phyloP scores from a whole-genome alignment of 1,284 basidiomycete species.

The Fomitopsis betulina region DNA sequence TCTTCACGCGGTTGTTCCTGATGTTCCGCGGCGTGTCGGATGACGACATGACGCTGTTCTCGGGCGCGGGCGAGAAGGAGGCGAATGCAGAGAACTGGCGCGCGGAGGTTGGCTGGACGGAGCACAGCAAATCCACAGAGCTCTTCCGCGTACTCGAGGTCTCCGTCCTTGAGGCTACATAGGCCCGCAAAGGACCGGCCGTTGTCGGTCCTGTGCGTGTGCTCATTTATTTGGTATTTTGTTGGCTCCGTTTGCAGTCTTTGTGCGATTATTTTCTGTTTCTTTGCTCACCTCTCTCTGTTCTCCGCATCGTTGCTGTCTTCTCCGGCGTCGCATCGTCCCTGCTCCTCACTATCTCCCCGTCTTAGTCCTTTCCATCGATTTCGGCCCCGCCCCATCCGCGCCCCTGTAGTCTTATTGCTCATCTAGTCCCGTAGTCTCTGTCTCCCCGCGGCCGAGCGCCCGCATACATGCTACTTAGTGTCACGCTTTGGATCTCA shows the following conservation, averaged over 20 bases:
- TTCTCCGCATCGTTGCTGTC: background rate
- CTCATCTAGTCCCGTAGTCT: slow-evolving; percentile 20
- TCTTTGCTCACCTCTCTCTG: background rate
- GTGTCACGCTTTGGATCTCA: background rate
- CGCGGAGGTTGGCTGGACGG: slow-evolving; percentile 70
- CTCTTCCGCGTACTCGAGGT: slow-evolving; percentile 76
- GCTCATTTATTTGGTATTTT: slow-evolving; percentile 1
- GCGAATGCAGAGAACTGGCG: slow-evolving; percentile 75
- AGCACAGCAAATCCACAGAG: slow-evolving; percentile 65
- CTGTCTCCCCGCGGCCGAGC: slow-evolving; percentile 1
- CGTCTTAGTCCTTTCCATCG: background rate
- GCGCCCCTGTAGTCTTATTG: slow-evolving; percentile 21
- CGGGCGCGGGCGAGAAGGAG: slow-evolving; percentile 79
- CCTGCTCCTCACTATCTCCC: background rate
- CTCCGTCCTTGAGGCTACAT: slow-evolving; percentile 62
- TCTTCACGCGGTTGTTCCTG: slow-evolving; percentile 80
- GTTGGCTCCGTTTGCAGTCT: background rate
- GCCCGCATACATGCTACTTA: background rate
- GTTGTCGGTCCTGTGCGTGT: too few relatives aligned
- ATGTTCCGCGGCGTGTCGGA: slow-evolving; percentile 79
- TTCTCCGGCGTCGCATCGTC: background rate
- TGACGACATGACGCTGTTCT: slow-evolving; percentile 68
- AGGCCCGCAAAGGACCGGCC: slow-evolving; percentile 5
- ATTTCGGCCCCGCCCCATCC: slow-evolving; percentile 1
- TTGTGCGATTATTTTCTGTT: background rate